Base-by-base conservation (phyloP, 1,284 basidiomycete genomes). In the Stereum hirsutum region DNA sequence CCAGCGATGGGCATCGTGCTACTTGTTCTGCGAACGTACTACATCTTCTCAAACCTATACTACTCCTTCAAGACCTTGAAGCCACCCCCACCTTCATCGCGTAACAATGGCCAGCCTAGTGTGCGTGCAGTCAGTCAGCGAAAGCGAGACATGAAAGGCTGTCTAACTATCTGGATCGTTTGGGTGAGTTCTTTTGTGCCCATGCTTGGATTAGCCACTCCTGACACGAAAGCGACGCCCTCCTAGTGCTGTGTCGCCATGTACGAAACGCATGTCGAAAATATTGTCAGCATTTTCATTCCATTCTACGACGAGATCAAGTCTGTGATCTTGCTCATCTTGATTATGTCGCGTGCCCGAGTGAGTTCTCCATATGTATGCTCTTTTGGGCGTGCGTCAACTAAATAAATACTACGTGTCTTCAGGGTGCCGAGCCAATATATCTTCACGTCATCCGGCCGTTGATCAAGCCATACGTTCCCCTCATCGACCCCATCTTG, bases 261-360 rank as follows among this genome's bases (percentile, higher is more conserved):
- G 23, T 81, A 86, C 49, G 85, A 89, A 59, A 67, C 75, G 40
- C 66, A 72, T 17, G 54, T 75, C 20, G 86, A 89, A 58, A 60
- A 62, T 30, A 57, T 85, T 39, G 59, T 86, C 44, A 74, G 73
- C 48, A 60, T 89, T 10, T 75, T 89, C 49, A 69, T 86, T 42
- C 85, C 85, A 11, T 89, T 89, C 55, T 87, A 89, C 57, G 74
- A 77, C 52, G 84, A 88, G 62, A 64, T 86, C 61, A 89, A 89
- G 60, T 75, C 78, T 2, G 54, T 86, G 38, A 64, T 72, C 15
- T 65, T 87, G 8, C 54, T 89, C 12, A 88, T 88, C 58, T 71
- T 89, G 42, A 66, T 89, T 21, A 49, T 87, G 30, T 83, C 84
- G 43, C 76, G 85, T 46, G 78, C 85, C 42, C 68, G 78, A 58